Evolutionary conservation across 2,329 filamentous ascomycete genomes (phyloP), one percentile per base, ranked within the genome.

Genomic region (Ceratocystis smalleyi): DNA sequence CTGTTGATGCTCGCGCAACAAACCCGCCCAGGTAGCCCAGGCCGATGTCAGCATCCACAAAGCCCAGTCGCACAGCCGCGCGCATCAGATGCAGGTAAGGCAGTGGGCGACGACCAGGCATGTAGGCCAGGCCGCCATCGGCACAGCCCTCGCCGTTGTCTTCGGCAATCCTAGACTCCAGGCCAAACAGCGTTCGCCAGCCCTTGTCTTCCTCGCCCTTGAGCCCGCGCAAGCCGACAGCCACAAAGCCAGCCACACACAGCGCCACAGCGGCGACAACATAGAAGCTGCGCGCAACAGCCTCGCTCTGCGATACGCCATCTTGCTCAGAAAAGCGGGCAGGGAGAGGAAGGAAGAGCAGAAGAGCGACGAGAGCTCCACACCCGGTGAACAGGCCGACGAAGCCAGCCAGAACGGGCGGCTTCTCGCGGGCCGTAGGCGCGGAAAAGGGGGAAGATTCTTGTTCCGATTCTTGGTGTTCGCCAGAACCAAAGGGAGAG

Each of bases 1-100:
- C 94, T 0, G 91, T 96, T 0, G 91, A 96, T 6, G 94, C 91
- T 64, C 94, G 85, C 8, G 91, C 92, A 1, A 99, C 92, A 70
- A 97, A 96, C 1, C 94, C 94, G 67, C 92, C 94, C 0, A 97
- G 77, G 71, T 97, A 99, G 32, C 88, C 92, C 0, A 97, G 80
- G 19, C 84, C 86, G 67, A 99, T 95, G 69, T 87, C 83, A 8
- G 84, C 79, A 71, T 95, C 88, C 7, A 78, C 83, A 69, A 90
- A 83, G 15, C 88, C 91, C 10, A 95, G 80, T 5, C 83, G 69
- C 69, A 91, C 72, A 43, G 88, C 81, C 67, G 84, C 77, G 67
- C 81, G 75, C 62, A 89, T 76, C 63, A 88, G 79, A 68, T 81
- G 76, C 66, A 79, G 77, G 70, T 83, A 86, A 0, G 83, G 81